Conservation (phyloP, 805 yeast genomes). For the Ogataea chonburiensis region DNA sequence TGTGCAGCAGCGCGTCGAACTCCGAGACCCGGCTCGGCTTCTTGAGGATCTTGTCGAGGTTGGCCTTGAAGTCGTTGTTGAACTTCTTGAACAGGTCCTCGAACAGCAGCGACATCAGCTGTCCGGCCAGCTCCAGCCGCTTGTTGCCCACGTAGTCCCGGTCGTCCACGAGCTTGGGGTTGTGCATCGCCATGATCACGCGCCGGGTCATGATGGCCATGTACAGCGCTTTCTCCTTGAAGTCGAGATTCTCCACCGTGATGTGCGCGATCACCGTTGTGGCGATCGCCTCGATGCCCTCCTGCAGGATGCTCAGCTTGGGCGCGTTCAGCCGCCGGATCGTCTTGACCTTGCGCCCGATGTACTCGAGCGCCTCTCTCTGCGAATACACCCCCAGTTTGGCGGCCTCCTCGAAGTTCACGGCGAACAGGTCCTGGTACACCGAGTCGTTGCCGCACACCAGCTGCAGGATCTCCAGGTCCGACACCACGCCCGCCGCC, state of each 20-base stretch:
- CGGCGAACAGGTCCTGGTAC: constrained; percentile 89
- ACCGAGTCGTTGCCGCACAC: constrained; percentile 88
- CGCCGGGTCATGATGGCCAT: constrained; percentile 96
- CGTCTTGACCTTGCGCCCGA: constrained; percentile 90
- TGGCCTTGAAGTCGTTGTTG: constrained; percentile 90
- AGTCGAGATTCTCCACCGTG: constrained; percentile 76
- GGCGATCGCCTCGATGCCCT: constrained; percentile 95
- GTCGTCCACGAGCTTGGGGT: constrained; percentile 95
- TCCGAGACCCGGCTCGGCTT: constrained; percentile 94
- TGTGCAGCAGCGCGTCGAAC: constrained; percentile 87
- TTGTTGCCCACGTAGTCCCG: constrained; percentile 98
- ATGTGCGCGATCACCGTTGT: constrained; percentile 95
- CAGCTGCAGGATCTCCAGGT: constrained; percentile 87
- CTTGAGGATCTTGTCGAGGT: constrained; percentile 88
- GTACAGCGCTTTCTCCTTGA: constrained; percentile 91
- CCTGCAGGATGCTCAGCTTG: constrained; percentile 77
- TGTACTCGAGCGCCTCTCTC: constrained; percentile 86
- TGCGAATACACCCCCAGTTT: constrained; percentile 84
- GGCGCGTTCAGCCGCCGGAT: constrained; percentile 84
- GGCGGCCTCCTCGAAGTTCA: constrained; percentile 92
- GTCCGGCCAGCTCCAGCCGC: constrained; percentile 96
- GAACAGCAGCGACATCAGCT: constrained; percentile 87
- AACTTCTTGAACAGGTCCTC: constrained; percentile 97
- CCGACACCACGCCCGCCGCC: constrained; percentile 93
- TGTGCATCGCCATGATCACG: constrained; percentile 91